Base-by-base conservation (phyloP, 345 rosid genomes). In the Pugionium cornutum region DNA sequence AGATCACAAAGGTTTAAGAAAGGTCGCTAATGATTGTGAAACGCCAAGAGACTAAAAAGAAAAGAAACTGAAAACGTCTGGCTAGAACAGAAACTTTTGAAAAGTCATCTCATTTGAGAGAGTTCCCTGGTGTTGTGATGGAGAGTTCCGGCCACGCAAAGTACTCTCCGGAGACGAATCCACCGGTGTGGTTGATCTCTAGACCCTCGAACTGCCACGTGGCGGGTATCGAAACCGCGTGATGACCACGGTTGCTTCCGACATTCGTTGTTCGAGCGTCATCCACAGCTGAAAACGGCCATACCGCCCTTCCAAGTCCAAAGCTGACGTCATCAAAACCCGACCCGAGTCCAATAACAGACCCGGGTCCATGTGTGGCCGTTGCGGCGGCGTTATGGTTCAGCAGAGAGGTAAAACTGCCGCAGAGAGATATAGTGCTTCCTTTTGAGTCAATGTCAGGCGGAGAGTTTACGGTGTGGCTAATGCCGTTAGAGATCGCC, bases 141-240 rank as follows among this genome's bases (percentile, higher is more conserved):
- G 98, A 94, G 11, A 87, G 85, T 50, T 89, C 97, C n/a, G 94
- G 94, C 98, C 95, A 92, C 35, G 89, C 67, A 55, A 87, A 88
- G 81, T 88, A 87, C 70, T 88, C 91, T 11, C 84, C 86, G 41
- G 74, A 46, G 40, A 72, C 86, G 67, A 87, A 87, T 5, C 87
- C 91, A 51, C 60, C 72, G 11, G 36, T 26, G 55, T 44, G 55
- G 28, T 27, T 58, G 31, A 53, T 75, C 69, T 82, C 91, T 7
- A 83, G 83, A 71, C 69, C 91, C 69, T 89, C 96, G 45, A 83
- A 82, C 77, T 86, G 98, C 98, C 98, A 89, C 57, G 87, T 45
- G 80, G 70, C 76, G 0, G 75, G 80, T 58, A 83, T 73, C 26
- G 81, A 79, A n/a, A 67, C 53, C 0, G 63, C 37, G 39, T 64